phyloP scores from a whole-genome alignment of 768 basidiomycete genomes.

The Candolleomyces efflorescens region DNA sequence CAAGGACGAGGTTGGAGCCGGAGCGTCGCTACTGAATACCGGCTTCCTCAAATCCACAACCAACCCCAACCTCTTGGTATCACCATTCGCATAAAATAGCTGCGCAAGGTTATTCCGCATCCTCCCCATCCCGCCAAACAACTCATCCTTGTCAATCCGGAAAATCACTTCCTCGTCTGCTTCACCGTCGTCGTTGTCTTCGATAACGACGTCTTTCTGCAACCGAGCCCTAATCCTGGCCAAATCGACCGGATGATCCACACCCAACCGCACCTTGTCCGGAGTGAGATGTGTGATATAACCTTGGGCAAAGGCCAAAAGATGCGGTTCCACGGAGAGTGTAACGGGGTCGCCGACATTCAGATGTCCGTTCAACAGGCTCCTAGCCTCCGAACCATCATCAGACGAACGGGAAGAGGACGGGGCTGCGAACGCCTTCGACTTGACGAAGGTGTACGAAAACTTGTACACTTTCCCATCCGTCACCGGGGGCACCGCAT shows the following conservation, averaged over 20 bases:
- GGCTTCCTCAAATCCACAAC: slow-evolving; percentile 81
- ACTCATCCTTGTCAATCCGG: slow-evolving; percentile 92
- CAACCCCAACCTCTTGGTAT: slow-evolving; percentile 60
- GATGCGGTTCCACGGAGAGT: slow-evolving; percentile 80
- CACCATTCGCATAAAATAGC: slow-evolving; percentile 79
- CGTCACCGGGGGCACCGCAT: too few species aligned
- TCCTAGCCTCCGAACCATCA: slow-evolving; percentile 15
- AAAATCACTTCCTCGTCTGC: slow-evolving; percentile 43
- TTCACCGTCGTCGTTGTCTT: background rate
- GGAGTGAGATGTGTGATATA: slow-evolving; percentile 74
- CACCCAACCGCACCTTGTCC: slow-evolving; percentile 63
- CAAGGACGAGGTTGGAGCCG: slow-evolving; percentile 6
- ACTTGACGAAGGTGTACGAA: slow-evolving; percentile 68
- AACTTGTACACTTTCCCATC: slow-evolving; percentile 69
- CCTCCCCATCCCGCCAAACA: slow-evolving; percentile 80
- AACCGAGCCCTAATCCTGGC: slow-evolving; percentile 12
- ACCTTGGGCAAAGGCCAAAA: slow-evolving; percentile 82
- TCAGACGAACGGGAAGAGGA: background rate
- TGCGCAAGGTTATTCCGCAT: slow-evolving; percentile 89
- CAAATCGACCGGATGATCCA: slow-evolving; percentile 68
- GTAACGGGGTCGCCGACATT: slow-evolving; percentile 77
- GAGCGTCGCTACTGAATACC: slow-evolving; percentile 38
- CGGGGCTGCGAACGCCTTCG: slow-evolving; percentile 7
- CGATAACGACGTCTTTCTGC: slow-evolving; percentile 3
- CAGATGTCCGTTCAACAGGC: slow-evolving; percentile 75